Evolutionary conservation across 495 filamentous ascomycete genomes (phyloP).

Genomic region (Talaromyces thailandensis): DNA sequence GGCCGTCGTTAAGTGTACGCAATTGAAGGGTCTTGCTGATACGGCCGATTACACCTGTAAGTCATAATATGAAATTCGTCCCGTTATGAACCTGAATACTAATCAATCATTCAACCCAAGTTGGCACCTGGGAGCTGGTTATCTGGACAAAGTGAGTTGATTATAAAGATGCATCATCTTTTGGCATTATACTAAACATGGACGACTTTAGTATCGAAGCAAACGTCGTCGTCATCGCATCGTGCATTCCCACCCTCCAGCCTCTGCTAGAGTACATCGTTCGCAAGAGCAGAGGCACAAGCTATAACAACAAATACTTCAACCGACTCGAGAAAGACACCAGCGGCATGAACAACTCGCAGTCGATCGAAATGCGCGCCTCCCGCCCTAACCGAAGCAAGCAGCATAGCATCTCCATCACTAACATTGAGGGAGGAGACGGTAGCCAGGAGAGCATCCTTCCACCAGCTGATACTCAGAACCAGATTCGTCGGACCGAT

Average conservation of each 20-base stretch:
- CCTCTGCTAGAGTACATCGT: conserved; percentile 29
- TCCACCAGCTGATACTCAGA: conserved; percentile 5
- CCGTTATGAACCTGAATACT: neutral
- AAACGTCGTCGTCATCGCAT: conserved; percentile 31
- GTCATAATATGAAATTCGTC: neutral
- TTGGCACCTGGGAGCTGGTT: conserved; percentile 23
- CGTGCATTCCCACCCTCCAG: conserved; percentile 34
- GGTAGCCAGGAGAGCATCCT: conserved; percentile 24
- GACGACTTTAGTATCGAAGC: conserved; percentile 24
- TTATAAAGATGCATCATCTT: neutral
- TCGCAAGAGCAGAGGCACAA: conserved; percentile 21
- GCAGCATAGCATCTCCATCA: conserved; percentile 15
- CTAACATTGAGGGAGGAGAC: conserved; percentile 13
- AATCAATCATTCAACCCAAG: conserved; percentile 9
- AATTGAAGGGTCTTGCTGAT: conserved; percentile 24
- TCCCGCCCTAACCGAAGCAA: conserved; percentile 10
- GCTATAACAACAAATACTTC: conserved; percentile 13
- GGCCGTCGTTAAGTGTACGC: conserved; percentile 29
- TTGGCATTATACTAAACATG: neutral
- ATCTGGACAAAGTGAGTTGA: conserved; percentile 27
- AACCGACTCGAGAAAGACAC: conserved; percentile 14
- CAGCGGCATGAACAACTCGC: conserved; percentile 4
- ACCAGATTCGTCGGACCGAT: conserved; percentile 21
- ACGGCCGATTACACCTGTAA: conserved; percentile 27
- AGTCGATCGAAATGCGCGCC: conserved; percentile 10